Base-by-base conservation (phyloP, 148 eudicot species). In the Rhododendron griersonianum region DNA sequence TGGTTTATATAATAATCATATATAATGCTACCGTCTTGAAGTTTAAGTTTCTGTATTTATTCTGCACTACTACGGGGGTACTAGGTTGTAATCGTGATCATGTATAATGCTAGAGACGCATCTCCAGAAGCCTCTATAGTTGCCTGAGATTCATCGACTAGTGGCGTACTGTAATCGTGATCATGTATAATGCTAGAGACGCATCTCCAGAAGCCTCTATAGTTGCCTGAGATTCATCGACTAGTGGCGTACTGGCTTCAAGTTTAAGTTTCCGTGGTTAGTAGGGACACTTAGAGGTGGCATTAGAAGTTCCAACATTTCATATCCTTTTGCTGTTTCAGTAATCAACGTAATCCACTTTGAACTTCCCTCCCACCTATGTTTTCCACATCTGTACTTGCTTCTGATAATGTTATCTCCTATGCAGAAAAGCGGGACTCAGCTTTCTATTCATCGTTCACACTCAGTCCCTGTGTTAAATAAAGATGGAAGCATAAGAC, bases 381-480 rank as follows among this genome's bases (percentile, higher is more conserved):
- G 78, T 28, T 53, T 88, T 57, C 51, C 81, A 69, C 47, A 14
- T 30, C 35, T 82, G 39, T 59, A 81, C 50, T 81, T 84, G 80
- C 44, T 79, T 91, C 91, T 87, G 83, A 80, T 86, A 85, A 47
- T 83, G 71, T 81, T 90, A 55, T 81, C 85, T 82, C 15, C 79
- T 88, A 84, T 85, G 69, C 94, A 96, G 98, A 98, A 90, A 89
- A 89, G 88, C 81, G 91, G 82, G 71, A 78, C 83, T 57, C 92
- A 84, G 77, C 77, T 87, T 71, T 85, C 88, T 67, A 93, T 95
- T 11, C 94, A 90, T 83, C 96, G 99, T 50, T 94, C 98, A 77
- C 93, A 63, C 69, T 98, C 99, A 67, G 98, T 98, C 50, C 99
- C 99, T 7, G 89, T 50, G 76, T 89, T 98, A 37, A 87, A 89